Evolutionary conservation across 441 rosid genomes (phyloP), one percentile per base, ranked within the genome.

Genomic region (Gossypium aridum): DNA sequence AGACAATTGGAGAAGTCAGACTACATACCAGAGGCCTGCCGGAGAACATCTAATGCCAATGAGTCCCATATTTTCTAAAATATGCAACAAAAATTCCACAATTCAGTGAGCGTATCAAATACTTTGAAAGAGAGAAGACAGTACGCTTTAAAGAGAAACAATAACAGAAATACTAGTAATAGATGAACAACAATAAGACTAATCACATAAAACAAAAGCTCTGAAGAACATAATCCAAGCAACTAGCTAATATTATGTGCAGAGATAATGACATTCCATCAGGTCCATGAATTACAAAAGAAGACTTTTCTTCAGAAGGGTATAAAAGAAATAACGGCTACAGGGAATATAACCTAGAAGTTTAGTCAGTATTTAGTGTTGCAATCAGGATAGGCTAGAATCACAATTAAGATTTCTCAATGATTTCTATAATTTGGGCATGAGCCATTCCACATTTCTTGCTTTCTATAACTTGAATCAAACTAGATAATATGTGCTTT

Each of bases 11-110:
- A 63, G 68, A 69, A 72, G 39, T 73, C 51, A 65, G 43, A 65
- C 23, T 22, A 68, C 84, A 82, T 87, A 95, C 98, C 97, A 73
- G 99, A 84, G 56, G 99, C 98, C 82, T 93, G 98, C 72, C 79
- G 87, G 83, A 95, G 92, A 68, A 84, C 74, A 71, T 93, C 91
- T 71, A 88, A 73, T 26, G 97, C 92, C 86, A 95, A 3, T 19
- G 97, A 91, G 80, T 95, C 97, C 99, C 99, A 95, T 13, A 82
- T 13, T 49, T 76, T 89, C 98, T 95, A 79, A 16, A 72, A 80
- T 14, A 79, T 47, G 70, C 70, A 74, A 76, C 75, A 59, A 31
- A 61, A 60, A 57, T 49, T 70, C 65, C 62, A 71, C 56, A 71
- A 53, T 28, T 69, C 64, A 69, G 31, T n/a, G 53, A 65, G 47